Evolutionary conservation across 1,284 basidiomycete genomes (phyloP), one percentile per base, ranked within the genome.

Genomic region (Tremellales sp.): DNA sequence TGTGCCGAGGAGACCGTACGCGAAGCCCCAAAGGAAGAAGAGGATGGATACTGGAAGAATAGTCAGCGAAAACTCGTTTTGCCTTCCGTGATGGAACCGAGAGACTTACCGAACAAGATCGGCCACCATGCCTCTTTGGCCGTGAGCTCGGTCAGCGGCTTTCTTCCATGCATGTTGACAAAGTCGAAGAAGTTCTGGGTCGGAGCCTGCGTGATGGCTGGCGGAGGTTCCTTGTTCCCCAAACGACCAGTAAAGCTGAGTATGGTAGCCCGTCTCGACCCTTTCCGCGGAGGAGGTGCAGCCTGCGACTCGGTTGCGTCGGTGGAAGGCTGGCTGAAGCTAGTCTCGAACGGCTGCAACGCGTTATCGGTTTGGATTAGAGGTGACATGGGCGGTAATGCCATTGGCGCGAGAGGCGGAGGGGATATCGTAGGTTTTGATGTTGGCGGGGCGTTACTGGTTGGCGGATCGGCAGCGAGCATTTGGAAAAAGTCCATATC

Each of bases 21-120:
- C 62, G 54, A 72, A 71, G 5, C 72, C 72, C 72, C 72, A 74
- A 5, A 72, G 51, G 54, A 70, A 67, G 60, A 73, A 72, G 23
- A 74, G 62, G 29, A 59, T 65, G 22, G 65, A 66, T 3, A 68
- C 72, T 60, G 56, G 45, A 21, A 3, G n/a, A n/a, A 5, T 57
- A 22, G 40, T 43, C 27, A 39, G 37, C 31, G 2, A 6, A 7
- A n/a, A n/a, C n/a, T n/a, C n/a, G n/a, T n/a, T n/a, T n/a, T 21
- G 5, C 10, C 21, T 8, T 22, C 6, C 3, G 3, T 23, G 12
- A 26, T 29, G 2, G 10, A 40, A 23, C 10, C 15, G 12, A 15
- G 5, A 3, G n/a, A 58, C 62, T 48, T 29, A 67, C 60, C 61
- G 45, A 69, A 70, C 31, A 72, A 42, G n/a, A 72, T 58, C 1